Conservation (phyloP, 768 basidiomycete genomes). For the Suillus americanus region DNA sequence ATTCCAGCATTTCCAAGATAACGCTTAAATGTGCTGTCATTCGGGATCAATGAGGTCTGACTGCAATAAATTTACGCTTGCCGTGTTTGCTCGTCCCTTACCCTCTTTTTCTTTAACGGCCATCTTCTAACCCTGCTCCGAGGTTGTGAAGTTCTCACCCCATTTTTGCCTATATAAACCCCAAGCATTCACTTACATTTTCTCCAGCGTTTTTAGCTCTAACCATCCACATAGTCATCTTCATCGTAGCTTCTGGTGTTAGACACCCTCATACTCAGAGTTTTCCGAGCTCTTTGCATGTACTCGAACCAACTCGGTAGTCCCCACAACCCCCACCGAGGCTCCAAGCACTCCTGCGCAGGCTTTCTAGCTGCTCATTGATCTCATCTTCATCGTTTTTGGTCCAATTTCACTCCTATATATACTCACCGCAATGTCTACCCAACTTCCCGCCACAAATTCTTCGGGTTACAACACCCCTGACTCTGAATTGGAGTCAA, state of each 20-base stretch:
- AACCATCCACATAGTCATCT: background rate
- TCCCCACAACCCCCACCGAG: constrained; percentile 86
- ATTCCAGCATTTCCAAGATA: background rate
- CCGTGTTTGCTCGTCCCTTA: constrained; percentile 1
- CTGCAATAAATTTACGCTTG: background rate
- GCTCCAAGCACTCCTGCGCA: constrained; percentile 78
- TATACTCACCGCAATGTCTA: constrained; percentile 45
- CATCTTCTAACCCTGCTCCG: constrained; percentile 12
- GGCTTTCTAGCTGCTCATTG: constrained; percentile 56
- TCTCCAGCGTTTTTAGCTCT: constrained; percentile 1
- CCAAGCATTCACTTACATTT: background rate
- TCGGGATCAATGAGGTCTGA: background rate
- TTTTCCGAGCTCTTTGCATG: constrained; percentile 66
- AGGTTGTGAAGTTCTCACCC: constrained; percentile 11
- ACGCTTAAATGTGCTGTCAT: constrained; percentile 2
- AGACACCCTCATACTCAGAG: constrained; percentile 20
- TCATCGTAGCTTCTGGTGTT: constrained; percentile 12
- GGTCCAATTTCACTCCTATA: constrained; percentile 23
- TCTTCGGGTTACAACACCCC: constrained; percentile 76
- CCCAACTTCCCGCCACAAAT: constrained; percentile 38
- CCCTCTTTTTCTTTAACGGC: constrained; percentile 20
- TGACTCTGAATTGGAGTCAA: constrained; percentile 66
- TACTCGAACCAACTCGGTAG: constrained; percentile 94
- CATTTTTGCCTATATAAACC: constrained; percentile 29
- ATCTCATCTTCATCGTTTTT: constrained; percentile 28